A percentile compares a stretch with the other conserved stretches of the same genome.
Conservation (phyloP, 306 rosid genomes). For the Castanea mollissima region DNA sequence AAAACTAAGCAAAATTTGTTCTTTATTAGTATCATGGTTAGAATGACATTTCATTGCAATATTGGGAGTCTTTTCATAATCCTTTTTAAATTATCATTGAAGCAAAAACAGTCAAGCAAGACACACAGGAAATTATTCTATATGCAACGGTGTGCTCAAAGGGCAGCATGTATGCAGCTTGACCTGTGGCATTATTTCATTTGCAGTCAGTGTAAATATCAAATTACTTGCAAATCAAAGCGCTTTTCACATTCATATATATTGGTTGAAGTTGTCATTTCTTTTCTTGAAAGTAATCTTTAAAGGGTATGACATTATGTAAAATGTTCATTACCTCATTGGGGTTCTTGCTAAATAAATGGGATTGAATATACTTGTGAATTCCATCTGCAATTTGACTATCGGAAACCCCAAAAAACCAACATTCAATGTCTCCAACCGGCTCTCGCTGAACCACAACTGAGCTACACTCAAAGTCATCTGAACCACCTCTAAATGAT, state of each 20-base stretch:
- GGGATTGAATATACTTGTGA: conserved; percentile 61
- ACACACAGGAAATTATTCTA: too few species aligned
- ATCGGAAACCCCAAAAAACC: conserved; percentile 80
- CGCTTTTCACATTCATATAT: neutral
- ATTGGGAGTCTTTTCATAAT: neutral
- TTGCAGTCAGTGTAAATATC: neutral
- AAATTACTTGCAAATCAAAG: neutral
- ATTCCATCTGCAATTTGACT: conserved; percentile 56
- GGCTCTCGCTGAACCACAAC: conserved; percentile 78
- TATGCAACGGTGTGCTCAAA: too few species aligned
- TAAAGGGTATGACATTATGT: neutral
- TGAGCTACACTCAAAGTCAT: conserved; percentile 44
- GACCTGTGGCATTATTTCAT: too few species aligned
- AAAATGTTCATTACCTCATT: conserved; percentile 41
- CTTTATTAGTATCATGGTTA: too few species aligned
- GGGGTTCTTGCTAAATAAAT: conserved; percentile 63
- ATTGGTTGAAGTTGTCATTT: neutral
- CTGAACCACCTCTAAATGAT: conserved; percentile 22
- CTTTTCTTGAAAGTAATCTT: neutral
- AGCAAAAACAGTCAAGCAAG: too few species aligned
- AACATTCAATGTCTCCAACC: conserved; percentile 53
- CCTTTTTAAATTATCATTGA: too few species aligned
- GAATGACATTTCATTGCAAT: neutral
- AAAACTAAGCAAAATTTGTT: neutral
- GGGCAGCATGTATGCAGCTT: too few species aligned